Conservation (phyloP, 2,329 filamentous ascomycete genomes). For the Ceratocystis huliohia region DNA sequence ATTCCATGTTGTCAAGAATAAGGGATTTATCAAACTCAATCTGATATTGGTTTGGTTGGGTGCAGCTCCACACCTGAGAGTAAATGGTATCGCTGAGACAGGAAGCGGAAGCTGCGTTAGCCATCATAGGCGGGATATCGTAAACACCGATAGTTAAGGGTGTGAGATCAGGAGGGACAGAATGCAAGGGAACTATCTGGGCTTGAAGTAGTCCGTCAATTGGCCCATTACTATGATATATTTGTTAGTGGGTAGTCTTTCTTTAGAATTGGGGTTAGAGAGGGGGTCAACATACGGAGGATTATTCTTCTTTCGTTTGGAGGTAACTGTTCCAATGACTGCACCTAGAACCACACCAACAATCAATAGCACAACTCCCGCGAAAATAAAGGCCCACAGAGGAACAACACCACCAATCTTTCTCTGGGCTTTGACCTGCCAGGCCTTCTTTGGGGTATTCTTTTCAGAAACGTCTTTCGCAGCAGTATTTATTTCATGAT, state of each 20-base stretch:
- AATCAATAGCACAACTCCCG: slow-evolving; percentile 37
- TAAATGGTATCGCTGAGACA: slow-evolving; percentile 47
- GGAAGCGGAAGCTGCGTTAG: slow-evolving; percentile 37
- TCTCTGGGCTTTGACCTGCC: slow-evolving; percentile 41
- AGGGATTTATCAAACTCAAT: slow-evolving; percentile 31
- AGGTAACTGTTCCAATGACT: slow-evolving; percentile 39
- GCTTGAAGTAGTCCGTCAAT: not conserved
- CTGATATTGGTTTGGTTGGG: slow-evolving; percentile 37
- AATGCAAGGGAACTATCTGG: slow-evolving; percentile 18
- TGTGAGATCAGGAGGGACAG: slow-evolving; percentile 36
- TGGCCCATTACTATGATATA: not conserved
- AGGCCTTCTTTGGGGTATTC: slow-evolving; percentile 30
- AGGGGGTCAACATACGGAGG: slow-evolving; percentile 11
- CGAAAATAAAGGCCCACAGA: slow-evolving; percentile 46
- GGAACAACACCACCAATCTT: slow-evolving; percentile 48
- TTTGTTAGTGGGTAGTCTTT: not conserved
- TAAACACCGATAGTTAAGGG: slow-evolving; percentile 44
- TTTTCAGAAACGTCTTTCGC: slow-evolving; percentile 37
- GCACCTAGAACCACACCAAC: slow-evolving; percentile 45
- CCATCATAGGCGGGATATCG: slow-evolving; percentile 41
- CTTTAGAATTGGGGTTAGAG: too few species aligned
- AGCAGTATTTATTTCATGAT: slow-evolving; percentile 43
- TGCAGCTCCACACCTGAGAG: slow-evolving; percentile 51
- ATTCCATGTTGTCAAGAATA: slow-evolving; percentile 27
- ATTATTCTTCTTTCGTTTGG: slow-evolving; percentile 24